A percentile compares a stretch with the other conserved stretches of the same genome.
phyloP scores from a whole-genome alignment of 176 grass and related monocot genomes.

The Avena atlantica region DNA sequence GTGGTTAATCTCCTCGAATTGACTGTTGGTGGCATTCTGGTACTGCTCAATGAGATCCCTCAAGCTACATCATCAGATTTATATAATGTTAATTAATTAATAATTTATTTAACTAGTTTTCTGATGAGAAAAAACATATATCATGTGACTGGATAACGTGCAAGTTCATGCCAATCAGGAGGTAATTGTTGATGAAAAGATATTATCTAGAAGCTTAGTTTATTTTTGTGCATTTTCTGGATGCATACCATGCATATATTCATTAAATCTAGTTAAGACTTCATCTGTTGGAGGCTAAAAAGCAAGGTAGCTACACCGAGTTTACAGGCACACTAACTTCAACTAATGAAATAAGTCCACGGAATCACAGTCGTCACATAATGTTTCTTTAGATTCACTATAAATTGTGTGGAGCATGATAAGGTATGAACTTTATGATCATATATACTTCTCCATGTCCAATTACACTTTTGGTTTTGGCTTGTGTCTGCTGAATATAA shows the following conservation, averaged over 20 bases:
- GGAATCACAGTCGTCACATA: not conserved
- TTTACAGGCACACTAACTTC: not conserved
- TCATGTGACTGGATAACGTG: not conserved
- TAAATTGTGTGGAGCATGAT: not conserved
- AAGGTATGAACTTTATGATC: not conserved
- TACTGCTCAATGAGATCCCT: constrained; percentile 81
- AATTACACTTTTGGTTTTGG: not conserved
- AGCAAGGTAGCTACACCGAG: not conserved
- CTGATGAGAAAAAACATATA: not conserved
- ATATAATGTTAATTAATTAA: not conserved
- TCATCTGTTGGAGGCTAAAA: not conserved
- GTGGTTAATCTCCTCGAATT: constrained; percentile 66
- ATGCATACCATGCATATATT: not conserved
- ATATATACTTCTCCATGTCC: not conserved
- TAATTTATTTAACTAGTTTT: not conserved
- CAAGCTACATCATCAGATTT: constrained; percentile 52
- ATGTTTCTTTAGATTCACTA: not conserved
- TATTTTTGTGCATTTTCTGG: not conserved
- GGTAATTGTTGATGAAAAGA: not conserved
- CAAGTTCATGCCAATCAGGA: not conserved
- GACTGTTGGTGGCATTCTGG: constrained; percentile 66
- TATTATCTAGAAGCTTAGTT: not conserved
- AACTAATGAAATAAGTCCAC: not conserved
- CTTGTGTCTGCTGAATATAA: not conserved
- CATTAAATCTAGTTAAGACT: not conserved